Conservation (phyloP, 345 rosid genomes). For the Ceriops tagal region DNA sequence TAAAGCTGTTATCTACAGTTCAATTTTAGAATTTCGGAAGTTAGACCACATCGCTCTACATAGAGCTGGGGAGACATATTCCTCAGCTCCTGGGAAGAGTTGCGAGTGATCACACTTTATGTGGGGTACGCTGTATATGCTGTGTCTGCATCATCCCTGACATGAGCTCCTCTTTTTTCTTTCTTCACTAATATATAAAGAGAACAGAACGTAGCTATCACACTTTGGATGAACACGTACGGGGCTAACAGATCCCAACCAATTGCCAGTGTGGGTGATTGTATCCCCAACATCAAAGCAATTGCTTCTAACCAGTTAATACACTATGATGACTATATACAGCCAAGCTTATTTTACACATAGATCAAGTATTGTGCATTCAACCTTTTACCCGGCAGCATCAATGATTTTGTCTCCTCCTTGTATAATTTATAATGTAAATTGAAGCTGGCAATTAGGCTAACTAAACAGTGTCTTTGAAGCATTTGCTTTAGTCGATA, state of each 20-base stretch:
- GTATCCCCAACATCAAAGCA: not conserved
- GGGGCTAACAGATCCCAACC: not conserved
- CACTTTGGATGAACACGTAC: not conserved
- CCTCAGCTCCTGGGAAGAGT: not conserved
- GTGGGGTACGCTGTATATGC: not conserved
- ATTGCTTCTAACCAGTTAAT: not conserved
- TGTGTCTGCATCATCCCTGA: constrained; percentile 2
- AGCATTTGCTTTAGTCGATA: not conserved
- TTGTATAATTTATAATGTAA: not conserved
- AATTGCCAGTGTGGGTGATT: not conserved
- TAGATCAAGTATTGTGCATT: not conserved
- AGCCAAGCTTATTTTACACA: not conserved
- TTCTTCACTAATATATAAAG: not conserved
- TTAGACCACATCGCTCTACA: not conserved
- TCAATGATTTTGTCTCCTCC: constrained; percentile 7
- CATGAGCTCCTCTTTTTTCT: not conserved
- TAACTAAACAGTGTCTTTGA: not conserved
- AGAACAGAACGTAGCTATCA: not conserved
- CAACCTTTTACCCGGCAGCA: not conserved
- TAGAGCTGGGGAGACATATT: not conserved
- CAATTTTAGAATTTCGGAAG: no score
- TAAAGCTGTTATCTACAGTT: no score
- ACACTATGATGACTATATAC: not conserved
- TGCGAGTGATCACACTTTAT: not conserved
- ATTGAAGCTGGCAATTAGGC: not conserved